Evolutionary conservation across 75 land plant genomes (phyloP).

Genomic region (Pinus tabuliformis): DNA sequence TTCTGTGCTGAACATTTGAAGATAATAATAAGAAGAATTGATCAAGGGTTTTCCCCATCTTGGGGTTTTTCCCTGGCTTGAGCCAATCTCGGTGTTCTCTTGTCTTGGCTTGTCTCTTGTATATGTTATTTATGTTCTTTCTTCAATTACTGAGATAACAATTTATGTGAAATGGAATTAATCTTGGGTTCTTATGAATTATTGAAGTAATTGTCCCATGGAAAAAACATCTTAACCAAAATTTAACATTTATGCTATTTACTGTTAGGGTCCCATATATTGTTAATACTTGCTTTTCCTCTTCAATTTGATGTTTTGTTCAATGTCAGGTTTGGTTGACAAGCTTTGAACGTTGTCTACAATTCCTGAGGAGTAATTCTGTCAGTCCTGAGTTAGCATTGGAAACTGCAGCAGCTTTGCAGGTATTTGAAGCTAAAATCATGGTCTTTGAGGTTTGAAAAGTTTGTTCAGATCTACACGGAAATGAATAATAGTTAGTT

Average conservation of each 20-base stretch:
- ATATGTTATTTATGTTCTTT: too few relatives aligned
- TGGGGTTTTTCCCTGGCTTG: too few relatives aligned
- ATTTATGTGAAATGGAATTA: too few relatives aligned
- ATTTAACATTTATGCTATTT: background rate
- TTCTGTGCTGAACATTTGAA: too few relatives aligned
- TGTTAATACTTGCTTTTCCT: background rate
- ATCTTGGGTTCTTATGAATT: too few relatives aligned
- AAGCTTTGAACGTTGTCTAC: constrained; percentile 78
- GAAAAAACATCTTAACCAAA: too few relatives aligned
- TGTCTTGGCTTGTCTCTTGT: too few relatives aligned
- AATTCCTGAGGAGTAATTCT: constrained; percentile 81
- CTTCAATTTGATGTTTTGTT: constrained; percentile 1
- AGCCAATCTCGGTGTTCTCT: too few relatives aligned
- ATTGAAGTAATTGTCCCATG: too few relatives aligned
- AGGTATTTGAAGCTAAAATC: constrained; percentile 41
- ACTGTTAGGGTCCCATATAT: background rate
- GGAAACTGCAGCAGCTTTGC: constrained; percentile 96
- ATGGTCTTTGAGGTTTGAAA: background rate
- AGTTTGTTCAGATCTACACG: background rate
- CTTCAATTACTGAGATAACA: too few relatives aligned
- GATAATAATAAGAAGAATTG: too few relatives aligned
- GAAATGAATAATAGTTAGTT: background rate
- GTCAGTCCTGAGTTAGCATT: constrained; percentile 85
- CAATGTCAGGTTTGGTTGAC: constrained; percentile 68
- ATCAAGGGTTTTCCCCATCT: too few relatives aligned